Conservation (phyloP, 768 basidiomycete genomes). For the Pleurotus ostreatus region DNA sequence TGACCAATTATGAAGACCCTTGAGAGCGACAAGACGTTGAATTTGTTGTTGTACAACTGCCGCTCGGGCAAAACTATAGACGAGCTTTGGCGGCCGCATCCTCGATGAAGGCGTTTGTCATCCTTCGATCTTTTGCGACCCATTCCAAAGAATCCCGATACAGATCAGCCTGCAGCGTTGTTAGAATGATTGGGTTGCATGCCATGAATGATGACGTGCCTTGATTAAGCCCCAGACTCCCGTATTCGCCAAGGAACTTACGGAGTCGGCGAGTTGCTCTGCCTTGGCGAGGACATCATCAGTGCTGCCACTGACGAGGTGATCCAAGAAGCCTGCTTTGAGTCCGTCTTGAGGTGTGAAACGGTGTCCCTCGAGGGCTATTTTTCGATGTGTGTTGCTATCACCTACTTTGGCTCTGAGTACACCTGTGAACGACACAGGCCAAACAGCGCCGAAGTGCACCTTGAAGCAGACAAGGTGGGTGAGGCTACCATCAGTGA, state of each 20-base stretch:
- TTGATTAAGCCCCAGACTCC: constrained; percentile 78
- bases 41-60: too few relatives aligned
- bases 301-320: constrained; percentile 60
- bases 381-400: constrained; percentile 57
- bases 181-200: not conserved
- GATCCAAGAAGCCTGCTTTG: constrained; percentile 63
- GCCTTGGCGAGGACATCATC: constrained; percentile 59
- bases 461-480: constrained; percentile 38
- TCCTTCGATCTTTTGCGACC: constrained; percentile 33
- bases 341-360: constrained; percentile 74
- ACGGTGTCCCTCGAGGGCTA: constrained; percentile 75
- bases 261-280: constrained; percentile 51
- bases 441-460: constrained; percentile 81
- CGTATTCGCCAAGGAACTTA: constrained; percentile 44
- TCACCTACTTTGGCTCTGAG: constrained; percentile 62
- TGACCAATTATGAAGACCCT: too few relatives aligned
- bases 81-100: constrained; percentile 49
- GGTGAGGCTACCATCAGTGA: not conserved
- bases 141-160: constrained; percentile 51
- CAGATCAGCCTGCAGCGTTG: constrained; percentile 38
- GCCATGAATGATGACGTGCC: constrained; percentile 27
- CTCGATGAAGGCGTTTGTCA: constrained; percentile 32
- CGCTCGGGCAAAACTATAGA: constrained; percentile 22
- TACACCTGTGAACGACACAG: constrained; percentile 64
- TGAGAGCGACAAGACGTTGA: too few relatives aligned